These are phyloP conservation scores for Stentor roeselii DNA, from an alignment of 73 alveolate species.

Conservation along the genomic window DNA sequence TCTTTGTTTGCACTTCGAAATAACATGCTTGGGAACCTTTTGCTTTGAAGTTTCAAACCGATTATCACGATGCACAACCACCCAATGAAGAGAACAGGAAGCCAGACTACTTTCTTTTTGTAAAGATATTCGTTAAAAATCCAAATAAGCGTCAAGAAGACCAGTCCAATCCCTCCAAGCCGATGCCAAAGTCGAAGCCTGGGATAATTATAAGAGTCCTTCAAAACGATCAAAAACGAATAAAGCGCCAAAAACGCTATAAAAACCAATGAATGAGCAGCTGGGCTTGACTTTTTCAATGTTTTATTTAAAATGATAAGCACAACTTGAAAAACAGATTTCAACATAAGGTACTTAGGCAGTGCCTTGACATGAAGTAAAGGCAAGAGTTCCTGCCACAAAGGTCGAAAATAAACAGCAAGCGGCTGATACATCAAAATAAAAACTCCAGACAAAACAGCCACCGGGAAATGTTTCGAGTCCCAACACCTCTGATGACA, in stretches of 20 bases:
- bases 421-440: slow-evolving; percentile 16
- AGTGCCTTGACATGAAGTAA: neutral
- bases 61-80: neutral
- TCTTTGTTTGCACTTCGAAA: neutral
- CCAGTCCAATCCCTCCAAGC: neutral
- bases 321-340: neutral
- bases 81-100: neutral
- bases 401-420: slow-evolving; percentile 18
- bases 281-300: neutral
- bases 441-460: neutral
- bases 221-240: neutral
- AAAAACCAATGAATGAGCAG: slow-evolving; percentile 1
- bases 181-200: slow-evolving; percentile 2
- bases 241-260: neutral
- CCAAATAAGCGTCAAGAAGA: neutral
- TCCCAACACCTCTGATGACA: slow-evolving; percentile 2
- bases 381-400: slow-evolving; percentile 13
- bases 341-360: neutral
- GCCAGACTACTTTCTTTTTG: too few relatives aligned
- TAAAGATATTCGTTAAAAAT: neutral
- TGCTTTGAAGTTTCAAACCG: neutral
- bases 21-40: neutral
- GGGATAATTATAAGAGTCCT: neutral
- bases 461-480: neutral
- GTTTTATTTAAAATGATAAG: slow-evolving; percentile 11